Evolutionary conservation across 192 early-diverging fungal genomes (phyloP), one percentile per base, ranked within the genome.

Genomic region (Coemansia javaensis): DNA sequence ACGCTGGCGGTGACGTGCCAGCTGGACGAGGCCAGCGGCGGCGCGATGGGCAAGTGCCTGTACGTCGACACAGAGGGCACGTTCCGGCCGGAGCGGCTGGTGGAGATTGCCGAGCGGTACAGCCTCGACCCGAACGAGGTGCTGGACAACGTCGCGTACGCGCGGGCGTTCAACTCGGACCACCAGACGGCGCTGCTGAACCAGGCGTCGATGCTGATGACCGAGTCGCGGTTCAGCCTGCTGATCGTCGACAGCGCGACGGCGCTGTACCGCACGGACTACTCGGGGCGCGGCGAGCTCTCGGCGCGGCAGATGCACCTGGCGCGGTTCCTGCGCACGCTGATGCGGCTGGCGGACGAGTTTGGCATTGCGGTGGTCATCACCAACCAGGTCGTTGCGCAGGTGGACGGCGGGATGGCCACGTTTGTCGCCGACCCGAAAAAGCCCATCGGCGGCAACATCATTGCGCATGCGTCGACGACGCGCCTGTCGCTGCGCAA

Each of bases 41-140:
- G 95, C 5, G 95, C 85, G 3, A 90, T 90, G 66, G 95, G 95
- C 34, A 92, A 89, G 52, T 95, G 93, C 40, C 59, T 98, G 49
- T 98, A 94, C 59, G 91, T 98, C 44, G 95, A 98, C 56, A 95
- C 92, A 0, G 95, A 98, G 68, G 90, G 92, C 38, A 98, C 93
- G 0, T 98, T 98, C 70, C 85, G 95, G 33, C 93, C 95, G 0
- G 88, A 89, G 56, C 79, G 95, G 32, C 63, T 97, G 17, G 76
- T 93, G 11, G 71, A 90, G 7, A 84, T 93, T 30, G 85, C 93
- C 7, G 84, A 91, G 74, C 70, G 93, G 62, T 96, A 83, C 67
- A 82, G 79, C 18, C 48, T 97, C 59, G 78, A 89, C 47, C 85
- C 84, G 7, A 84, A 85, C 33, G 91, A 95, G 50, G 88, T 90